Percentiles rank a stretch among this genome's conserved stretches.
Conservation (phyloP, 768 basidiomycete genomes). For the Termitomyces sp. region DNA sequence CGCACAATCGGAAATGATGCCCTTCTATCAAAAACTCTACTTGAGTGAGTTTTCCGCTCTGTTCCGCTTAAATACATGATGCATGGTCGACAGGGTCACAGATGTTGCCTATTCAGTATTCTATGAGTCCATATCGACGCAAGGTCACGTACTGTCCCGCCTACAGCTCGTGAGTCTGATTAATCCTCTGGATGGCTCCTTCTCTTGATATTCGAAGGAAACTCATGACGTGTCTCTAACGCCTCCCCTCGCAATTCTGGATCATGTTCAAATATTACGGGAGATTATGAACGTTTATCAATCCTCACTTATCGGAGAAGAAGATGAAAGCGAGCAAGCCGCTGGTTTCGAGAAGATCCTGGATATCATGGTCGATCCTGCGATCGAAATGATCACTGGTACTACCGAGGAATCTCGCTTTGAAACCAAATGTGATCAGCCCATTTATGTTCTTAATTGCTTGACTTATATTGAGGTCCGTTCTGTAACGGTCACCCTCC, state of each 20-base stretch:
- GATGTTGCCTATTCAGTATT: conserved; percentile 79
- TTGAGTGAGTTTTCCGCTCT: conserved; percentile 52
- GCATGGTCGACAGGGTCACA: conserved; percentile 54
- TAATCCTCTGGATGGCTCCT: neutral
- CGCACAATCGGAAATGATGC: conserved; percentile 87
- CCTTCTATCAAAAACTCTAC: conserved; percentile 64
- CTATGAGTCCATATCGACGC: conserved; percentile 80
- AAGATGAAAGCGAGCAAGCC: conserved; percentile 33
- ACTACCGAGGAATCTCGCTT: conserved; percentile 54
- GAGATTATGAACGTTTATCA: conserved; percentile 90
- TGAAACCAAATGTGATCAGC: conserved; percentile 68
- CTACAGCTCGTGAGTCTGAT: conserved; percentile 42
- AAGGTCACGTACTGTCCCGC: conserved; percentile 61
- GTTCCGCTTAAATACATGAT: neutral
- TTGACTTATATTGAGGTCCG: conserved; percentile 75
- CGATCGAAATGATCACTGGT: conserved; percentile 64
- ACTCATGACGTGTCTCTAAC: conserved; percentile 62
- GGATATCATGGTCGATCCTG: conserved; percentile 82
- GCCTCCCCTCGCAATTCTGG: conserved; percentile 75
- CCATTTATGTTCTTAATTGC: conserved; percentile 84
- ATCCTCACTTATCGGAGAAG: conserved; percentile 66
- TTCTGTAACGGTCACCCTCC: neutral
- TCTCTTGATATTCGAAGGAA: conserved; percentile 34
- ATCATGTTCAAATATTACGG: conserved; percentile 76
- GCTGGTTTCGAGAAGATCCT: conserved; percentile 65